Percentiles rank a stretch among this genome's conserved stretches.
Conservation (phyloP, 768 basidiomycete genomes). For the Mycena floridula region DNA sequence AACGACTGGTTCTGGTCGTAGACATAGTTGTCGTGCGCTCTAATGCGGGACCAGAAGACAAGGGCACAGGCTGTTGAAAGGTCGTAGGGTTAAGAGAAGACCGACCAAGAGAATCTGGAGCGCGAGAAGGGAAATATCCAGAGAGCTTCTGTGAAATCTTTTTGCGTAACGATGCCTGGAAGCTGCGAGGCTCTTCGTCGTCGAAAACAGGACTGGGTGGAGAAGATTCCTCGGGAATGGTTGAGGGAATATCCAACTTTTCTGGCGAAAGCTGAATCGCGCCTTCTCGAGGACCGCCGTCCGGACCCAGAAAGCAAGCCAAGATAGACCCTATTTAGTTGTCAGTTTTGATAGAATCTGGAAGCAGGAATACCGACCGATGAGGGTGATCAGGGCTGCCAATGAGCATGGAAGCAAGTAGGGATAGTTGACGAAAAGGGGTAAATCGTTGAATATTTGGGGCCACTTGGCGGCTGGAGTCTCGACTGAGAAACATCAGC, state of each 20-base stretch:
- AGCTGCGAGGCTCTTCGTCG: conserved; percentile 30
- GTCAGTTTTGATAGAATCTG: conserved; percentile 4
- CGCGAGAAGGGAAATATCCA: conserved; percentile 50
- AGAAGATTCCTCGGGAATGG: conserved; percentile 66
- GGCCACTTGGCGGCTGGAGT: conserved; percentile 87
- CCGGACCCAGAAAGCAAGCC: conserved; percentile 81
- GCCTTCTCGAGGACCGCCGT: conserved; percentile 86
- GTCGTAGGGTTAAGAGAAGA: conserved; percentile 13
- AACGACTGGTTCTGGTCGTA: conserved; percentile 43
- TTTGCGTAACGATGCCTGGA: conserved; percentile 36
- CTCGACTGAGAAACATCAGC: conserved; percentile 51
- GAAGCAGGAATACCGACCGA: conserved; percentile 37
- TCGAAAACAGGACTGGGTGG: conserved; percentile 38
- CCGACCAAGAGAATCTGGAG: conserved; percentile 37
- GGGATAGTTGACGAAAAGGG: conserved; percentile 74
- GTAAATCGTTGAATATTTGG: conserved; percentile 52
- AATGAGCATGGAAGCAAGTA: conserved; percentile 85
- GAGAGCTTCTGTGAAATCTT: conserved; percentile 53
- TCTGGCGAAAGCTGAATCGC: conserved; percentile 80
- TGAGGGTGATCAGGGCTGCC: conserved; percentile 70
- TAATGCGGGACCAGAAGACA: conserved; percentile 33
- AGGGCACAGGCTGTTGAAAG: conserved; percentile 33
- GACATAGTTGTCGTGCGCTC: conserved; percentile 45
- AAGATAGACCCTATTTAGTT: conserved; percentile 65
- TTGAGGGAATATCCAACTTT: conserved; percentile 46